Evolutionary conservation across 2,329 filamentous ascomycete genomes (phyloP), one percentile per base, ranked within the genome.

Genomic region (Stachybotrys chlorohalonatus): DNA sequence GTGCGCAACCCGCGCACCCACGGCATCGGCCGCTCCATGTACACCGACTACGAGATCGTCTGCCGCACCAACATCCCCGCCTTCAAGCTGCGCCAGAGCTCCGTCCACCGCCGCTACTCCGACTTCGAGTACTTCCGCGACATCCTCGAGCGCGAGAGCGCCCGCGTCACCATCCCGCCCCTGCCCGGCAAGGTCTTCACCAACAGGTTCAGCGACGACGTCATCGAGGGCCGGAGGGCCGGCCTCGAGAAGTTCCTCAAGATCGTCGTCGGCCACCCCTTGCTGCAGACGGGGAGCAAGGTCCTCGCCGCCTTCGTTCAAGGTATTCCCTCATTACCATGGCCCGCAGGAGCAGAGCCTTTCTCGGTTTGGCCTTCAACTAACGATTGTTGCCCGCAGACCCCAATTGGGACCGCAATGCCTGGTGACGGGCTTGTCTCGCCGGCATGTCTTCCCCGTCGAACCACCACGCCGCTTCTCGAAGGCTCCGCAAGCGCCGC

Each of bases 51-150:
- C 79, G 92, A 97, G 74, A 96, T 99, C 68, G 82, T 95, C 64
- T 96, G 94, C 78, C 87, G 89, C 65, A 99, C 94, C 74, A 99
- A 99, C 76, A 99, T 99, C 68, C 94, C 94, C 56, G 92, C 94
- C 64, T 99, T 99, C 82, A 97, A 97, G 78, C 85, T 96, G 64
- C 90, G 92, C 62, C 83, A 89, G 69, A 91, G 86, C 60, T 84
- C 85, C 63, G 94, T 99, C 58, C 90, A 92, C 63, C 86, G 94
- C 59, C 90, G 94, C 53, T 99, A 99, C 78, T 94, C 88, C 55
- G 94, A 99, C 73, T 99, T 99, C 71, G 94, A 99, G 76, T 93
- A 96, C 75, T 99, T 99, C 73, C 89, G 94, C 68, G 94, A 99
- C 73, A 95, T 97, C 60, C 83, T 99, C 57, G 94, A 99, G 82